A percentile compares a stretch with the other conserved stretches of the same genome.
Conservation (phyloP, 164 flowering plant species). For the Nymphaea colorata region DNA sequence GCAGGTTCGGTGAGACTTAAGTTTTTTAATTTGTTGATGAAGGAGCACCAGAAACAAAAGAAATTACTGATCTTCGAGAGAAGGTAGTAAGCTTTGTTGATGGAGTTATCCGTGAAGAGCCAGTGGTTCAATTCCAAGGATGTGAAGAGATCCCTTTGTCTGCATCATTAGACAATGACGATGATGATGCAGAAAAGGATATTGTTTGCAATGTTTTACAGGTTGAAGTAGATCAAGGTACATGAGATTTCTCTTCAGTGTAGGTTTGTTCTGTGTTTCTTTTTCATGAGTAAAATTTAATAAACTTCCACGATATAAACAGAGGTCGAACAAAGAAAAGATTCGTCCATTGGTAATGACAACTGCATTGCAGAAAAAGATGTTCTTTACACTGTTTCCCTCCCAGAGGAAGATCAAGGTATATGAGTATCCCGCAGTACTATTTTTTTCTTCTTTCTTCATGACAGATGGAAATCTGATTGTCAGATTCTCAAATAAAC, state of each 20-base stretch:
- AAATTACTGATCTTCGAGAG: slow-evolving; percentile 13
- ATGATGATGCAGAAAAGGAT: not conserved
- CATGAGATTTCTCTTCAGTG: not conserved
- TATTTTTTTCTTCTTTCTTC: no score
- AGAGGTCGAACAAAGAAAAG: no score
- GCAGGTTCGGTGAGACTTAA: no score
- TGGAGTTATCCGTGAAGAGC: slow-evolving; percentile 36
- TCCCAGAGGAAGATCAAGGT: no score
- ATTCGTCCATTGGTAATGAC: no score
- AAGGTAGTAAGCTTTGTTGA: slow-evolving; percentile 35
- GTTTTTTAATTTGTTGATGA: not conserved
- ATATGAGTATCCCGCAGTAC: not conserved
- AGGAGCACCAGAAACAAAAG: slow-evolving; percentile 20
- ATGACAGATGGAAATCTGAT: not conserved
- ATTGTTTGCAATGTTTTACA: not conserved
- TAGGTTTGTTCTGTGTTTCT: no score
- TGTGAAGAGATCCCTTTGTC: not conserved
- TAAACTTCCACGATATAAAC: no score
- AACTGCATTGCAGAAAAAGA: no score
- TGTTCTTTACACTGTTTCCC: no score
- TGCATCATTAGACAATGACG: not conserved
- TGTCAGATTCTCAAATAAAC: not conserved
- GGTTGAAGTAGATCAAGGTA: not conserved
- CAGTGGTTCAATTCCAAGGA: slow-evolving; percentile 8
- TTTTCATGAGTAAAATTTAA: no score